Percentiles rank a stretch among this genome's conserved stretches.
Evolutionary conservation across 352 stramenopile species (phyloP).

Genomic region (Globisporangium cylindrosporum): DNA sequence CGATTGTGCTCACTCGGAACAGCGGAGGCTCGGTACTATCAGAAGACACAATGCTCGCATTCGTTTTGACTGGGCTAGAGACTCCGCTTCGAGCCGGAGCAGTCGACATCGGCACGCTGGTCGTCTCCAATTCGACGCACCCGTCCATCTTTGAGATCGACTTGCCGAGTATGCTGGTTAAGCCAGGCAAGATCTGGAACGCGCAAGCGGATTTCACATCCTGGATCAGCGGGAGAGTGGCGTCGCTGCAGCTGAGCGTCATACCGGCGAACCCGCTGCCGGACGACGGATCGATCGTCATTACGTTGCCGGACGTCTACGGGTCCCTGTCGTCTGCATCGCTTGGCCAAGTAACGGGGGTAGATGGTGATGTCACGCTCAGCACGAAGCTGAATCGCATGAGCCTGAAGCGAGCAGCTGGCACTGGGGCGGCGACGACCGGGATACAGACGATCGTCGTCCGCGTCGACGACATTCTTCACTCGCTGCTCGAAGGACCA

Average conservation of each 20-base stretch:
- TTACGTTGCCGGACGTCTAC: conserved; percentile 59
- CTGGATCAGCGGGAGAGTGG: conserved; percentile 36
- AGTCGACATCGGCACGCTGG: conserved; percentile 21
- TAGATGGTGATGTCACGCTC: conserved; percentile 28
- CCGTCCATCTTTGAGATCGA: conserved; percentile 2
- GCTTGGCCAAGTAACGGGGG: conserved; percentile 24
- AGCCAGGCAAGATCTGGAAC: conserved; percentile 29
- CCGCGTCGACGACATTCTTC: conserved; percentile 26
- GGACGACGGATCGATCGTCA: conserved; percentile 31
- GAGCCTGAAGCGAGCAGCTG: conserved; percentile 21
- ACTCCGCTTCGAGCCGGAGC: conserved; percentile 15
- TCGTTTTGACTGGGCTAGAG: conserved; percentile 14
- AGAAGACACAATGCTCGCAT: conserved; percentile 8
- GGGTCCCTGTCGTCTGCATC: conserved; percentile 19
- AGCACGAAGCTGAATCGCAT: conserved; percentile 21
- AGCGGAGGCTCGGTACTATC: conserved; percentile 13
- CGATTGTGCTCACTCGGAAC: conserved; percentile 22
- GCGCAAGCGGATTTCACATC: conserved; percentile 16
- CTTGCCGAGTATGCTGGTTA: conserved; percentile 22
- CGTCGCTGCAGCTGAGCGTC: conserved; percentile 28
- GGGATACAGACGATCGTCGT: conserved; percentile 33
- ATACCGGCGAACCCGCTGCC: conserved; percentile 35
- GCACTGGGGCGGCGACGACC: conserved; percentile 17
- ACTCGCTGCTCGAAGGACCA: conserved; percentile 55
- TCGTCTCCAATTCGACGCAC: conserved; percentile 19